Base-by-base conservation (phyloP, 331 rosid genomes). In the Arachis monticola region DNA sequence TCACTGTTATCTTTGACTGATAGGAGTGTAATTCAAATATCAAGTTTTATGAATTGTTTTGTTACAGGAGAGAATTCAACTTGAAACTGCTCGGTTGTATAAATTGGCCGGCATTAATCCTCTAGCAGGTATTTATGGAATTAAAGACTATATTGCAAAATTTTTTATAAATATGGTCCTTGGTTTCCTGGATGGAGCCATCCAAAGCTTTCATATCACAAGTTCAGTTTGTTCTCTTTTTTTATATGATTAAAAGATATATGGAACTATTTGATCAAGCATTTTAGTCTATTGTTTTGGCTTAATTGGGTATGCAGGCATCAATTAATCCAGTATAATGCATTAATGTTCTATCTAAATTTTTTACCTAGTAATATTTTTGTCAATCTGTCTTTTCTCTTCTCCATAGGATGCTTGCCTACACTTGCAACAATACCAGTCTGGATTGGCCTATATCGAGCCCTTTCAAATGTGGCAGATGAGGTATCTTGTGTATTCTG, bases 361-460 rank as follows among this genome's bases (percentile, higher is more conserved):
- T 51, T 72, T 22, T 52, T 58, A 35, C 9, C 48, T 69, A 46
- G 13, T 13, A 70, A 50, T 53, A 64, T 5, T 41, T 41, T 65
- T 65, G 40, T n/a, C 53, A 40, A 68, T 44, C 44, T 22, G 45
- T 67, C 56, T 60, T 53, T 47, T 27, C 61, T 47, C 41, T 80
- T 81, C 56, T 40, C 53, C 59, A 77, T 35, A 95, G 99, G 99
- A 75, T 92, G 97, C 83, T 73, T 95, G 65, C 97, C 99, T 40
- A 84, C 96, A 4, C 95, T 92, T 47, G 96, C 87, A 2, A 95
- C 98, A 50, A 95, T 93, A 81, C 99, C 97, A 3, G 93, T 95
- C 46, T 95, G 98, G 99, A 95, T 95, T 53, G 99, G 99, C 52
- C 77, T 95, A 72, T 95, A 92, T 70, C 82, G 98, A 80, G 99